These are phyloP conservation scores for Pneumocystis canis DNA, from an alignment of 1,139 yeast species.

Conservation along the genomic window DNA sequence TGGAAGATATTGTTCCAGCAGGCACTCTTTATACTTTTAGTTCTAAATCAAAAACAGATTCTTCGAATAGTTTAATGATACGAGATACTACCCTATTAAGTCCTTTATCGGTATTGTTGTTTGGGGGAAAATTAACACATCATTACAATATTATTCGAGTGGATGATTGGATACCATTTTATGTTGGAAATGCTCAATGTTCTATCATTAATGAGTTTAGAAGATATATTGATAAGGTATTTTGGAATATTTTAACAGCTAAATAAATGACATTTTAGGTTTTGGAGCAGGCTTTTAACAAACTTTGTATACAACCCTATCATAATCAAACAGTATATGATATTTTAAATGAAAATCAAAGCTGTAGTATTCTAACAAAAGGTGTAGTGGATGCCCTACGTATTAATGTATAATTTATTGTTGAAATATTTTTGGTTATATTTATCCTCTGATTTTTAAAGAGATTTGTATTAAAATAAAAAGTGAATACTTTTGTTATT, in stretches of 20 bases:
- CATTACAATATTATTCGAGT: not conserved
- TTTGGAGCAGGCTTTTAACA: not conserved
- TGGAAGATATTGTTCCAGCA: not conserved
- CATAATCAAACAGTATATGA: not conserved
- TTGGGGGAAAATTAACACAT: not conserved
- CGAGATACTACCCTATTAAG: not conserved
- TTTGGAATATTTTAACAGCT: not conserved
- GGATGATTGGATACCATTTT: conserved; percentile 1
- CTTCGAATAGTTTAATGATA: not conserved
- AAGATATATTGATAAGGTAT: not conserved
- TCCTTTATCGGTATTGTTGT: not conserved
- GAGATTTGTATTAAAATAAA: not conserved
- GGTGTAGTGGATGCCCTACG: not conserved
- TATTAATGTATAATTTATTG: not conserved
- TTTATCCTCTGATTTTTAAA: not conserved
- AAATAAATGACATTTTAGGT: not conserved
- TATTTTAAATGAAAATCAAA: not conserved
- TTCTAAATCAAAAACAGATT: conserved; percentile 1
- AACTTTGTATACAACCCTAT: not conserved
- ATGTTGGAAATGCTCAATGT: not conserved
- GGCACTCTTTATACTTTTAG: not conserved
- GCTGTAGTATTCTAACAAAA: not conserved
- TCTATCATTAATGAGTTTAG: not conserved
- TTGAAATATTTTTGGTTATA: not conserved
- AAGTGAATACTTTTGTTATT: not conserved